phyloP scores from a whole-genome alignment of 2,329 filamentous ascomycete genomes.

The Pestalotiopsis sp. region DNA sequence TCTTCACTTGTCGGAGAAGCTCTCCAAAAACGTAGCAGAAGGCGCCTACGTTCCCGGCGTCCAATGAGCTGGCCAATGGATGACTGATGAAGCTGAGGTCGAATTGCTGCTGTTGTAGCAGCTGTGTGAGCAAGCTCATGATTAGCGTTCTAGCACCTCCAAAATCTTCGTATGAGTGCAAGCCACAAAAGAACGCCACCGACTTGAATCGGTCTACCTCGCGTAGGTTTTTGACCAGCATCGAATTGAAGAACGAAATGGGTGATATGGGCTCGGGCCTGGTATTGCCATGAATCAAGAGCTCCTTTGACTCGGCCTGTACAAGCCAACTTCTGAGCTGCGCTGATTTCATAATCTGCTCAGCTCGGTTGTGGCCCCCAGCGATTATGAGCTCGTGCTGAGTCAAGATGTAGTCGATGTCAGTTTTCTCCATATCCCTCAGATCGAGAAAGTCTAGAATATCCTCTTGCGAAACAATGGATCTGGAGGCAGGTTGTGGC shows the following conservation, averaged over 20 bases:
- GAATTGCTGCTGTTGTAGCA: neutral
- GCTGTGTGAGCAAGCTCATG: neutral
- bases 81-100: neutral
- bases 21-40: neutral
- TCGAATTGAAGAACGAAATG: neutral
- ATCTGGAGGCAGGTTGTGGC: neutral
- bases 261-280: neutral
- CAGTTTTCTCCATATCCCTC: neutral
- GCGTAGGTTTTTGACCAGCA: neutral
- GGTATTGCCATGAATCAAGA: neutral
- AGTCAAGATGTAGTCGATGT: neutral
- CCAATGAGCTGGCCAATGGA: neutral
- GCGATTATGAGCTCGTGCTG: neutral
- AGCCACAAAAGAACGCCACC: neutral
- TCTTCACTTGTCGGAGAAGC: neutral
- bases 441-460: neutral
- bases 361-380: neutral
- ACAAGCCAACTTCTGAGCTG: neutral
- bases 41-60: neutral
- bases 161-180: neutral
- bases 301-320: neutral
- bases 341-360: neutral
- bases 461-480: neutral
- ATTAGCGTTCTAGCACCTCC: neutral
- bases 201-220: neutral